Evolutionary conservation across 208 protist species (phyloP).

Genomic region (Spongospora subterranea): DNA sequence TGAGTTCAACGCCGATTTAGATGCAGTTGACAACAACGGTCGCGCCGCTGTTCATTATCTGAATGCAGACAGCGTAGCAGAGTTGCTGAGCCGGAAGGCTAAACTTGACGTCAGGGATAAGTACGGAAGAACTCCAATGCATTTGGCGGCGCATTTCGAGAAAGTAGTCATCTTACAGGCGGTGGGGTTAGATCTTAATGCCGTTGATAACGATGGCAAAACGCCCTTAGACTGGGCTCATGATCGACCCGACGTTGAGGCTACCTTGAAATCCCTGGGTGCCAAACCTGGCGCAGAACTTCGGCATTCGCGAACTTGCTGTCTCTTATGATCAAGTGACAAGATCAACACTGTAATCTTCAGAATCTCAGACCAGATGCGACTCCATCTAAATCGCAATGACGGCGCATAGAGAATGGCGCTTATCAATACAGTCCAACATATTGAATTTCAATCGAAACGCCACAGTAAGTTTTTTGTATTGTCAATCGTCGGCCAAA

Average conservation of each 20-base stretch:
- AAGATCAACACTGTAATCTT: too few relatives aligned
- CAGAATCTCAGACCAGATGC: too few relatives aligned
- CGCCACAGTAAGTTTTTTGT: too few relatives aligned
- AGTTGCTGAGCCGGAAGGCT: not conserved
- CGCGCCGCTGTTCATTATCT: slow-evolving; percentile 21
- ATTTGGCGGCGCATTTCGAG: not conserved
- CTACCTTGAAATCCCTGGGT: not conserved
- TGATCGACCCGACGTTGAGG: not conserved
- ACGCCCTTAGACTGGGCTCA: slow-evolving; percentile 50
- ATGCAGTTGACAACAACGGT: not conserved
- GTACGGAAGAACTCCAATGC: not conserved
- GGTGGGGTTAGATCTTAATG: not conserved
- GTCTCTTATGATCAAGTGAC: too few relatives aligned
- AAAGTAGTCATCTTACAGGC: not conserved
- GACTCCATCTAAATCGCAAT: too few relatives aligned
- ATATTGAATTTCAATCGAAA: too few relatives aligned
- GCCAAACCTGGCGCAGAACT: not conserved
- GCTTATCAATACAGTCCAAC: too few relatives aligned
- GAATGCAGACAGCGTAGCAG: slow-evolving; percentile 30
- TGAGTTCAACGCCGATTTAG: not conserved
- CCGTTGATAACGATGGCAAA: not conserved
- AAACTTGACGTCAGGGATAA: not conserved
- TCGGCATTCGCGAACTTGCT: too few relatives aligned
- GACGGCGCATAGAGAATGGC: too few relatives aligned
- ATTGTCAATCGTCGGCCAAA: too few relatives aligned